Conservation (phyloP, 257 asterid genomes). For the Nicotiana tomentosiformis region DNA sequence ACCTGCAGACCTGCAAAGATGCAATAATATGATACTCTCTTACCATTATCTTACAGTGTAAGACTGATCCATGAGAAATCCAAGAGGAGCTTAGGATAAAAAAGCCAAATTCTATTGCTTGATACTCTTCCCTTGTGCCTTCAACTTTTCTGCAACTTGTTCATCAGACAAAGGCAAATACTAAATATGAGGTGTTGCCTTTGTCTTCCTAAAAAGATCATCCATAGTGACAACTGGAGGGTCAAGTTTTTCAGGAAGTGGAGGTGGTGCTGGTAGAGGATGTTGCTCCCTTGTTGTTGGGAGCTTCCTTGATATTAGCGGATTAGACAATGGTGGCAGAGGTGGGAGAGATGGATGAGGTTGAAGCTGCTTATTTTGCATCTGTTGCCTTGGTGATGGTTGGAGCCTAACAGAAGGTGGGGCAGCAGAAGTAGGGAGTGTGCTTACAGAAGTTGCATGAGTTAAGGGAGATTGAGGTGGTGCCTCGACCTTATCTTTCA, state of each 20-base stretch:
- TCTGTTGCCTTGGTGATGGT: conserved; percentile 45
- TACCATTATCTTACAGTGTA: conserved; percentile 39
- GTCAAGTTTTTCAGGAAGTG: conserved; percentile 57
- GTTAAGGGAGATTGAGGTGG: conserved; percentile 36
- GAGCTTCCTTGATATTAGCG: no score
- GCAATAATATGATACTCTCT: conserved; percentile 23
- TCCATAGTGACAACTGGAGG: conserved; percentile 80
- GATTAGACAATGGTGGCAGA: no score
- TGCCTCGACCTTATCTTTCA: conserved; percentile 20
- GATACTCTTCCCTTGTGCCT: conserved; percentile 39
- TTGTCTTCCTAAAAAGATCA: conserved; percentile 74
- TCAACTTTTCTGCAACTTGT: conserved; percentile 59
- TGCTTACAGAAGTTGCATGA: conserved; percentile 26
- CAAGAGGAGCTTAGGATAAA: conserved; percentile 26
- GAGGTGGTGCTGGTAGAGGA: conserved; percentile 45
- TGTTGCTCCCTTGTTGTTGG: conserved; percentile 25
- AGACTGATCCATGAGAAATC: not conserved
- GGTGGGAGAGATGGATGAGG: not conserved
- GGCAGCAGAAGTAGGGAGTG: conserved; percentile 17
- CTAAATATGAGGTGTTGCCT: conserved; percentile 31
- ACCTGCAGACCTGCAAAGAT: no score
- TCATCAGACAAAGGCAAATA: conserved; percentile 57
- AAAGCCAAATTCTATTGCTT: conserved; percentile 18
- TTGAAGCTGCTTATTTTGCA: conserved; percentile 30
- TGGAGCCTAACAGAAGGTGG: conserved; percentile 29